These are phyloP conservation scores for Spergularia marina DNA, from an alignment of 148 eudicot genomes.

Conservation along the genomic window DNA sequence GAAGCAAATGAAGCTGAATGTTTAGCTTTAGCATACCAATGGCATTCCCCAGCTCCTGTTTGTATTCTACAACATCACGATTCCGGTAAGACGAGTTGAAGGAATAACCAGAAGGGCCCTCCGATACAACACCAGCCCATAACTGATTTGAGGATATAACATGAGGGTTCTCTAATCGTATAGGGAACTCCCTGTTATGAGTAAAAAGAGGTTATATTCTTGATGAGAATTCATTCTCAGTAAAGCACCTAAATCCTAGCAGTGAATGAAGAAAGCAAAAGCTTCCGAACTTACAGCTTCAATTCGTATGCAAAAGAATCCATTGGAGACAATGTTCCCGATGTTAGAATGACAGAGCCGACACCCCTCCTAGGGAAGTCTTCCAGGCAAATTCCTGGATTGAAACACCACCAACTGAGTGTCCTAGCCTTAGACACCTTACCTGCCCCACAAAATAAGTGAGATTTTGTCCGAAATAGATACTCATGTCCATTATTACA, in stretches of 20 bases:
- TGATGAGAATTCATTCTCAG: neutral
- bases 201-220: neutral
- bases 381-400: slow-evolving; percentile 96
- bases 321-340: slow-evolving; percentile 97
- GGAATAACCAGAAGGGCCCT: slow-evolving; percentile 84
- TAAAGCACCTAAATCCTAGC: neutral
- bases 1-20: neutral
- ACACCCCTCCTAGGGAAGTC: slow-evolving; percentile 72
- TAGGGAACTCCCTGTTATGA: slow-evolving; percentile 68
- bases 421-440: slow-evolving; percentile 68
- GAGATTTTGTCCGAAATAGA: neutral
- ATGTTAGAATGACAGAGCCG: slow-evolving; percentile 93
- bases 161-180: slow-evolving; percentile 95
- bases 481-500: neutral
- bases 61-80: slow-evolving; percentile 81
- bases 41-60: slow-evolving; percentile 87
- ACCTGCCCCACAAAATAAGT: slow-evolving; percentile 44
- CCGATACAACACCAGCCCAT: slow-evolving; percentile 87
- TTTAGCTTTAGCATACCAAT: slow-evolving; percentile 56
- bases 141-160: slow-evolving; percentile 89
- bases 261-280: slow-evolving; percentile 14
- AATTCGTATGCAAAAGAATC: slow-evolving; percentile 96
- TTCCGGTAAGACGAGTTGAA: slow-evolving; percentile 85
- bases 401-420: slow-evolving; percentile 99
- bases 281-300: slow-evolving; percentile 61